Evolutionary conservation across 805 yeast genomes (phyloP).

Genomic region (Phaffomyces opuntiae): DNA sequence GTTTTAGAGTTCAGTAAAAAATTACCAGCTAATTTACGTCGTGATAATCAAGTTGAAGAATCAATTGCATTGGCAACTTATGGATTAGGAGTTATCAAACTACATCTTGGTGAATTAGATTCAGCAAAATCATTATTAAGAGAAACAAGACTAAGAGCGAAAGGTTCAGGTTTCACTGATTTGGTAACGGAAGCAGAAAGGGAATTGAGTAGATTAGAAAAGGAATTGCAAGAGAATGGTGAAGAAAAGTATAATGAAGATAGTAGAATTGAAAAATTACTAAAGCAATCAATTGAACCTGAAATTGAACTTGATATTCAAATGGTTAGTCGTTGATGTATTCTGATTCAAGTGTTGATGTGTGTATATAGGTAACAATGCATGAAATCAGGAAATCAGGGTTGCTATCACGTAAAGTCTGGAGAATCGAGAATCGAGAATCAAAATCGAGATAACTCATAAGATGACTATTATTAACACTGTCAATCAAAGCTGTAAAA

Average conservation of each 20-base stretch:
- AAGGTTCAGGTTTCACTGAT: conserved; percentile 56
- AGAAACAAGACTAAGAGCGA: conserved; percentile 66
- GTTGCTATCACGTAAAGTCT: too few species aligned
- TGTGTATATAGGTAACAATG: background rate
- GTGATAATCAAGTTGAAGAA: conserved; percentile 44
- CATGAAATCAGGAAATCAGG: too few species aligned
- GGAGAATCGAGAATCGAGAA: too few species aligned
- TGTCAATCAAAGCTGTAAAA: too few species aligned
- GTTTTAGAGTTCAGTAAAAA: conserved; percentile 37
- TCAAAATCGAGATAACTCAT: too few species aligned
- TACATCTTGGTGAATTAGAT: conserved; percentile 50
- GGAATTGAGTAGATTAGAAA: conserved; percentile 50
- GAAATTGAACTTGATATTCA: conserved; percentile 17
- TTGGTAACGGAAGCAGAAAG: conserved; percentile 57
- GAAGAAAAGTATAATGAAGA: conserved; percentile 3
- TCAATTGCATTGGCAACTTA: conserved; percentile 76
- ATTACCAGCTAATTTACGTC: conserved; percentile 28
- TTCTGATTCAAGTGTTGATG: background rate
- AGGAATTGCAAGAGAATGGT: conserved; percentile 15
- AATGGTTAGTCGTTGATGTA: conserved; percentile 5
- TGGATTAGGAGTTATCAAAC: conserved; percentile 73
- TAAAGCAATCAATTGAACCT: conserved; percentile 8
- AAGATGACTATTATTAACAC: too few species aligned
- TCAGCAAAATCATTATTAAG: conserved; percentile 55
- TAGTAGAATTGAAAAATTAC: conserved; percentile 11